These are phyloP conservation scores for Leccinum uliginosum DNA, from an alignment of 768 basidiomycete genomes.

Conservation along the genomic window DNA sequence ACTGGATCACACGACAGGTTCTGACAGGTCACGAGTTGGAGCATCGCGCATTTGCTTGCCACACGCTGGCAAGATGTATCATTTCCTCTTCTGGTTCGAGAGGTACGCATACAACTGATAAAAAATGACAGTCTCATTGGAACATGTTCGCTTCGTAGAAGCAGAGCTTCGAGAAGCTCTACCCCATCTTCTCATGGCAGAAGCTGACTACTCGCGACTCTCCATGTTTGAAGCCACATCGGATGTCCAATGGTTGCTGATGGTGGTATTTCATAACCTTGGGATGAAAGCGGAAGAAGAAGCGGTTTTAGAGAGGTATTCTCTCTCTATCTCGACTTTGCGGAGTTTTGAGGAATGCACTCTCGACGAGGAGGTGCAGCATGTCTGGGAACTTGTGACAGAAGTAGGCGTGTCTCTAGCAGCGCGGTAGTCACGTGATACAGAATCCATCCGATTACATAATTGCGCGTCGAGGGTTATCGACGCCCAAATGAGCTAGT, in stretches of 20 bases:
- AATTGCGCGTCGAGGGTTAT: conserved; percentile 12
- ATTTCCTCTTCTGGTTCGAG: conserved; percentile 50
- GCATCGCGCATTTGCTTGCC: conserved; percentile 69
- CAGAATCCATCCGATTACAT: conserved; percentile 17
- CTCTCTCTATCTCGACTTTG: conserved; percentile 39
- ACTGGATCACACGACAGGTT: conserved; percentile 39
- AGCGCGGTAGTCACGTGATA: conserved; percentile 29
- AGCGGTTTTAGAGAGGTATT: conserved; percentile 46
- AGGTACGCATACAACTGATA: conserved; percentile 32
- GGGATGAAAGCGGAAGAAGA: conserved; percentile 53
- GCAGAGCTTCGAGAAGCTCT: conserved; percentile 51
- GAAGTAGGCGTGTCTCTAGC: conserved; percentile 57
- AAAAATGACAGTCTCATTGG: conserved; percentile 13
- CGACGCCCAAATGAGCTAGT: not conserved
- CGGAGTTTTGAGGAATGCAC: conserved; percentile 40
- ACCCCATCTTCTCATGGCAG: conserved; percentile 57
- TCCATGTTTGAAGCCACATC: conserved; percentile 55
- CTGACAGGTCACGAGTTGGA: conserved; percentile 71
- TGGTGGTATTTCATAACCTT: conserved; percentile 70
- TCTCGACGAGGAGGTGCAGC: conserved; percentile 48
- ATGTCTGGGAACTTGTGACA: conserved; percentile 54
- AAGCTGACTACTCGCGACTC: conserved; percentile 58
- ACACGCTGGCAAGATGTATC: conserved; percentile 71
- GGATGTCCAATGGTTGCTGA: conserved; percentile 70
- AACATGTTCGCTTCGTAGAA: conserved; percentile 12